Conservation (phyloP, 2,329 filamentous ascomycete species). For the Fusarium beomiforme region DNA sequence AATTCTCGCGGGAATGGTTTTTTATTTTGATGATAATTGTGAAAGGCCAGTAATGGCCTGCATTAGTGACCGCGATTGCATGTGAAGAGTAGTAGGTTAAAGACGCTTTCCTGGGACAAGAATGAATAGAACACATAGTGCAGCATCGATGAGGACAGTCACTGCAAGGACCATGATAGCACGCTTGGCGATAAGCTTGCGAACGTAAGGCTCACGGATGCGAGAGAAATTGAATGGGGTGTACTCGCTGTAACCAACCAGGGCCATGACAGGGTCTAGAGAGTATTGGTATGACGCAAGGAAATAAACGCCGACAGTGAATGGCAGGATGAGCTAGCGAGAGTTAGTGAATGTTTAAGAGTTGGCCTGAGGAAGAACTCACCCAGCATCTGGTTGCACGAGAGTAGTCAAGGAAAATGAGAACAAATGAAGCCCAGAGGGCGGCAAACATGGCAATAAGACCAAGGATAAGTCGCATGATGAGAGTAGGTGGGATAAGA, state of each 20-base stretch:
- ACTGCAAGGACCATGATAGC: conserved; percentile 82
- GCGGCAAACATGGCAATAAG: conserved; percentile 85
- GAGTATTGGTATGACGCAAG: conserved; percentile 94
- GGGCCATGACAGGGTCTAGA: conserved; percentile 88
- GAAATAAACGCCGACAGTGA: conserved; percentile 89
- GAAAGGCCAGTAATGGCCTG: conserved; percentile 37
- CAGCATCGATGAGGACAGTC: conserved; percentile 80
- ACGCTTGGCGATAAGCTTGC: conserved; percentile 84
- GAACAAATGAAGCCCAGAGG: conserved; percentile 93
- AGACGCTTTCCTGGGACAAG: conserved; percentile 90
- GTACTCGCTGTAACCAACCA: conserved; percentile 94
- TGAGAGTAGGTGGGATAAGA: conserved; percentile 88
- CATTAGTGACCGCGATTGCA: conserved; percentile 35
- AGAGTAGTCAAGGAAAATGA: conserved; percentile 88
- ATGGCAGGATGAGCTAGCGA: conserved; percentile 77
- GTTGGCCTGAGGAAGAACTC: conserved; percentile 51
- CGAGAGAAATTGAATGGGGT: conserved; percentile 92
- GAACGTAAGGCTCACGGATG: conserved; percentile 91
- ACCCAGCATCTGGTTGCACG: conserved; percentile 85
- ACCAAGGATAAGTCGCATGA: conserved; percentile 86
- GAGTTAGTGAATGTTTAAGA: conserved; percentile 13
- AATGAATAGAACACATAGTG: conserved; percentile 90
- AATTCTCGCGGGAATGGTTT: conserved; percentile 29
- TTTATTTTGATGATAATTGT: conserved; percentile 9
- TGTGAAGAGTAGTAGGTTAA: conserved; percentile 50